Evolutionary conservation across 331 rosid species (phyloP).

Genomic region (Phaseolus coccineus): DNA sequence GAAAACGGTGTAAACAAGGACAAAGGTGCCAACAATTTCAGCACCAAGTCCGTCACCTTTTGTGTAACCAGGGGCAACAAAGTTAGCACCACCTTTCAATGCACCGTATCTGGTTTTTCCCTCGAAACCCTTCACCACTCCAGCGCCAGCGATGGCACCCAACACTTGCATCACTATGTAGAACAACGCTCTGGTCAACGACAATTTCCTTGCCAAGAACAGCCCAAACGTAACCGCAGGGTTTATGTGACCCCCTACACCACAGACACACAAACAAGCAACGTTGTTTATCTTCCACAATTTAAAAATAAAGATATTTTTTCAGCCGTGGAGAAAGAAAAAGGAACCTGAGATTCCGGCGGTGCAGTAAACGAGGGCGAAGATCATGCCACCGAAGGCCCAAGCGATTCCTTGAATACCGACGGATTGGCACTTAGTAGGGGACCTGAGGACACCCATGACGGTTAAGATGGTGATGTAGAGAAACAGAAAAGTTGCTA

Average conservation of each 20-base stretch:
- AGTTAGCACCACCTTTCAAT: conserved; percentile 46
- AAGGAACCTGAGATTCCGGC: conserved; percentile 60
- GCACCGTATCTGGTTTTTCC: conserved; percentile 35
- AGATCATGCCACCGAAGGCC: conserved; percentile 70
- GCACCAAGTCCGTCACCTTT: conserved; percentile 64
- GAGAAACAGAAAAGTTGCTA: conserved; percentile 58
- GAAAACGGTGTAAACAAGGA: conserved; percentile 66
- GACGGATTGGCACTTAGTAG: conserved; percentile 35
- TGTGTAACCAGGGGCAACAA: conserved; percentile 53
- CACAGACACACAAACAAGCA: neutral
- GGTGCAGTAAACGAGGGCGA: conserved; percentile 64
- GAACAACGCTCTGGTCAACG: conserved; percentile 55
- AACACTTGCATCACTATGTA: conserved; percentile 61
- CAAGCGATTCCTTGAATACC: conserved; percentile 65
- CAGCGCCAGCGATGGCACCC: conserved; percentile 60
- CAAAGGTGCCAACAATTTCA: conserved; percentile 60
- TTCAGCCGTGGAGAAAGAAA: neutral
- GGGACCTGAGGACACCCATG: conserved; percentile 38
- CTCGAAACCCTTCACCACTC: conserved; percentile 61
- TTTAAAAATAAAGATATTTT: no score
- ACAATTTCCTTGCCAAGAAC: conserved; percentile 57
- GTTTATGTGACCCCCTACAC: conserved; percentile 63
- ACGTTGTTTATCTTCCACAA: neutral
- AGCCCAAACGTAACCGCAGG: conserved; percentile 61
- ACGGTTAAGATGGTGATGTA: conserved; percentile 61